Conservation (phyloP, 139 green algal species). For the Chlamydomonas asymmetrica region DNA sequence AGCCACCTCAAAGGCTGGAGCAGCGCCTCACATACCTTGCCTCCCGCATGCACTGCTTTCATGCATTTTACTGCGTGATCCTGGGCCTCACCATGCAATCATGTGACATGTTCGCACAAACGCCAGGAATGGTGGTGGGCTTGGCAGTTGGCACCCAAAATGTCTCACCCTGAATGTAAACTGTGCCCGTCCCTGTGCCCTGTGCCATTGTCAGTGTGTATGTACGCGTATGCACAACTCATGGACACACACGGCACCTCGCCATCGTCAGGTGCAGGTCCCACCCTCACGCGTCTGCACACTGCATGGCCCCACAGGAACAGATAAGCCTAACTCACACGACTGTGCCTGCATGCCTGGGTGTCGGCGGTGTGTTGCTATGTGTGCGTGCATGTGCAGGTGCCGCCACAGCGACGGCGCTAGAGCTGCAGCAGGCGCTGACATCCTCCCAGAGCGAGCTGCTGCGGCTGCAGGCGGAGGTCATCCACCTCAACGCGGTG, state of each 20-base stretch:
- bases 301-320: not conserved
- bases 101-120: too few species aligned
- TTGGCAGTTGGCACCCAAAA: too few species aligned
- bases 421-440: constrained; percentile 13
- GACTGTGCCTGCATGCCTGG: not conserved
- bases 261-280: not conserved
- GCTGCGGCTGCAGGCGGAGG: constrained; percentile 22
- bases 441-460: constrained; percentile 4
- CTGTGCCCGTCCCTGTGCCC: too few species aligned
- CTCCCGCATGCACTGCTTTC: too few species aligned
- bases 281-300: not conserved
- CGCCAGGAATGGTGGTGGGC: too few species aligned
- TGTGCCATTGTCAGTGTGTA: too few species aligned
- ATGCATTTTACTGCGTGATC: too few species aligned
- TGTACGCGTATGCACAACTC: not conserved
- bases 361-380: too few species aligned
- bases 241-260: not conserved
- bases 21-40: not conserved
- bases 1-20: not conserved
- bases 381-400: too few species aligned
- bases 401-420: not conserved
- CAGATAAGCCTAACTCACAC: not conserved
- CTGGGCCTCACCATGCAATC: too few species aligned
- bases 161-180: too few species aligned
- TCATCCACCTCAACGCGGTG: constrained; percentile 11